A percentile compares a stretch with the other conserved stretches of the same genome.
phyloP scores from a whole-genome alignment of 1,284 basidiomycete genomes.

The Quambalaria eucalypti region DNA sequence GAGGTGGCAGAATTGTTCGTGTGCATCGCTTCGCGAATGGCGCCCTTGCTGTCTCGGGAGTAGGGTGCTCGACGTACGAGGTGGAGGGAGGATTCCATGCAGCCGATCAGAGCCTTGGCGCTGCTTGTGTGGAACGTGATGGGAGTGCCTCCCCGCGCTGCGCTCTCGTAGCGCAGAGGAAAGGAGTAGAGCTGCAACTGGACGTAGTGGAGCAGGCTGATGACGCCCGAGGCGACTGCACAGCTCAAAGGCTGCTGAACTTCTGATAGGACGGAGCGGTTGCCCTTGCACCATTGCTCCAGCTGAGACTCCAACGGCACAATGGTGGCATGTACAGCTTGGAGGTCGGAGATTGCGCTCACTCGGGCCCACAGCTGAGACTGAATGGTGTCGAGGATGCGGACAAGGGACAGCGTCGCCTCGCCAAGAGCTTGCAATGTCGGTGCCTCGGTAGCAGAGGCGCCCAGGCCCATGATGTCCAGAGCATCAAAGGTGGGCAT shows the following conservation, averaged over 20 bases:
- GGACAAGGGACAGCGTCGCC: neutral
- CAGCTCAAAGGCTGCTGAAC: neutral
- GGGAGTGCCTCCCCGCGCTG: neutral
- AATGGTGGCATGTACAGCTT: neutral
- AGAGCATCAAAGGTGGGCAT: neutral
- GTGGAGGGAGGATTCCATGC: neutral
- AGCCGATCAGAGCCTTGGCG: neutral
- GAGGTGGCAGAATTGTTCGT: neutral
- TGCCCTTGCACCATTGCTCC: neutral
- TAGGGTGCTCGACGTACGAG: neutral
- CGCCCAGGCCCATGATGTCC: neutral
- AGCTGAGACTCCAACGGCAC: neutral
- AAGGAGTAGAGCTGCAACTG: neutral
- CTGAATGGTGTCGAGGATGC: neutral
- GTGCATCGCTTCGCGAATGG: neutral
- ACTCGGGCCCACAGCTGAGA: neutral
- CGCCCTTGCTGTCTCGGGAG: neutral
- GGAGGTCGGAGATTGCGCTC: neutral
- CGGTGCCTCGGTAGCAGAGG: neutral
- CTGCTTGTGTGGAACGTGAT: neutral
- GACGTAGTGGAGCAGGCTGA: neutral
- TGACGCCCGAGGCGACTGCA: neutral
- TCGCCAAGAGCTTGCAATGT: neutral
- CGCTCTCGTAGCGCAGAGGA: neutral
- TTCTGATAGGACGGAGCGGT: neutral